Percentiles rank a stretch among this genome's conserved stretches.
These are phyloP conservation scores for Diplodia seriata DNA, from an alignment of 2,329 filamentous ascomycete genomes.

Conservation along the genomic window DNA sequence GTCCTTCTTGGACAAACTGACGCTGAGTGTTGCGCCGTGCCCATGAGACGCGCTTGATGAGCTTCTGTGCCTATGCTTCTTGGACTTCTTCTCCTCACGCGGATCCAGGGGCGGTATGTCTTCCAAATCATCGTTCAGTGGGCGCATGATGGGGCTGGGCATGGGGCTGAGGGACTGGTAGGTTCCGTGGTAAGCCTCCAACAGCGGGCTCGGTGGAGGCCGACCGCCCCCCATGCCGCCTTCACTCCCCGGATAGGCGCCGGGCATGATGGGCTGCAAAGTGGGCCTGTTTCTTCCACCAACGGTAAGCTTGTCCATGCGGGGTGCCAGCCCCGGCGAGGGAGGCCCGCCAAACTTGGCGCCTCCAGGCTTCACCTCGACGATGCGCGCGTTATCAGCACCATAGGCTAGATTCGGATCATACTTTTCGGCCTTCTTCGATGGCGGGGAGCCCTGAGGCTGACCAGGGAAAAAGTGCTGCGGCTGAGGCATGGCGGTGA, in stretches of 20 bases:
- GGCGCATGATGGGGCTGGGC: conserved; percentile 77
- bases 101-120: conserved; percentile 46
- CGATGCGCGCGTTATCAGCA: conserved; percentile 41
- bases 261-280: conserved; percentile 46
- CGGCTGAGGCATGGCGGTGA: conserved; percentile 40
- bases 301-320: conserved; percentile 57
- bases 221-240: conserved; percentile 43
- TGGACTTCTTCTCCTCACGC: conserved; percentile 35
- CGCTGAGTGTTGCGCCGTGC: conserved; percentile 44
- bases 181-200: conserved; percentile 91
- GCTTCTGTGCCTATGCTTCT: conserved; percentile 32
- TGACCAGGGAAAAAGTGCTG: conserved; percentile 33
- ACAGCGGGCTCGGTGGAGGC: conserved; percentile 80
- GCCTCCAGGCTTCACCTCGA: conserved; percentile 53
- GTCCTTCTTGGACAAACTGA: conserved; percentile 41
- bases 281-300: conserved; percentile 53
- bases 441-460: conserved; percentile 34
- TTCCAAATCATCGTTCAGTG: conserved; percentile 60
- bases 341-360: conserved; percentile 42
- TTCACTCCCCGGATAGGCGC: conserved; percentile 40
- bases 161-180: conserved; percentile 95
- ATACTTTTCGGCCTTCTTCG: conserved; percentile 37
- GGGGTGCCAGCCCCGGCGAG: conserved; percentile 45
- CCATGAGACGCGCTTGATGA: conserved; percentile 40
- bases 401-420: conserved; percentile 37